phyloP scores from a whole-genome alignment of 2,329 filamentous ascomycete species.

The Fusarium tupiense region DNA sequence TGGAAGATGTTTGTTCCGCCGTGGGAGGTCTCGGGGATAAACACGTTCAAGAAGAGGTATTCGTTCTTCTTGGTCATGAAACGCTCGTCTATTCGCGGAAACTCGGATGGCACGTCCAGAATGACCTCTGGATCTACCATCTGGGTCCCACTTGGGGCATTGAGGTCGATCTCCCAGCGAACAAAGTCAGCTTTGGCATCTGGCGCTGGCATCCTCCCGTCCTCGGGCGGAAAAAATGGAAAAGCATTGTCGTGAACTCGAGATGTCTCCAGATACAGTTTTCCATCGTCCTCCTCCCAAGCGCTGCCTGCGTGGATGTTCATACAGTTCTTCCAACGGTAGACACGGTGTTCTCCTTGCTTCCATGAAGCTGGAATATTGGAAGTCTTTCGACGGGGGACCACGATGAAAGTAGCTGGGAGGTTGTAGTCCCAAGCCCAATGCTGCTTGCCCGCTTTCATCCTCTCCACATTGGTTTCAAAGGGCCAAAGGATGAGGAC shows the following conservation, averaged over 20 bases:
- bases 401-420: conserved; percentile 2
- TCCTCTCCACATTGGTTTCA: not conserved
- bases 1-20: conserved; percentile 7
- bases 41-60: conserved; percentile 6
- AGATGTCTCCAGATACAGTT: conserved; percentile 18
- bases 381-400: not conserved
- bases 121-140: not conserved
- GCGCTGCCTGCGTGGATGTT: conserved; percentile 16
- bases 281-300: conserved; percentile 14
- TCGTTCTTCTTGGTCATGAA: conserved; percentile 6
- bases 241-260: conserved; percentile 24
- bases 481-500: conserved; percentile 19
- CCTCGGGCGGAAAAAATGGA: conserved; percentile 5
- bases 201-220: not conserved
- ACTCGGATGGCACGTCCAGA: conserved; percentile 5
- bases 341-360: conserved; percentile 9
- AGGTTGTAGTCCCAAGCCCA: conserved; percentile 12
- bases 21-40: not conserved
- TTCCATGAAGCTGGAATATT: not conserved
- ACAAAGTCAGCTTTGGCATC: conserved; percentile 10
- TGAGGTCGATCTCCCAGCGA: conserved; percentile 25
- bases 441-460: conserved; percentile 23
- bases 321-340: conserved; percentile 24
- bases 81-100: conserved; percentile 12
- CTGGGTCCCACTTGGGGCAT: not conserved